Evolutionary conservation across 441 rosid species (phyloP).

Genomic region (Gossypium lobatum): DNA sequence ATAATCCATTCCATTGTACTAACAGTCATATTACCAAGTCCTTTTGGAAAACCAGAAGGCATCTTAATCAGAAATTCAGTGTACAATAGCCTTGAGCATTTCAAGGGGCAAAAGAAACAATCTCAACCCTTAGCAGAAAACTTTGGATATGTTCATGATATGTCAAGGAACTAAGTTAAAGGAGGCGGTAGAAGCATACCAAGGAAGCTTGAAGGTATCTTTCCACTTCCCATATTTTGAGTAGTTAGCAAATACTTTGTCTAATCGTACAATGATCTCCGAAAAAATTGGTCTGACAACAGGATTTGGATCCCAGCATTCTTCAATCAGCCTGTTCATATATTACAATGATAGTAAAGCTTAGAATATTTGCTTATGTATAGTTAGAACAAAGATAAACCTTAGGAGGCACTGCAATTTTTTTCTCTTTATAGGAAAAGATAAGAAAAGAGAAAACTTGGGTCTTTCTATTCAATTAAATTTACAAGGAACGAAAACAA

Average conservation of each 20-base stretch:
- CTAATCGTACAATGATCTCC: slow-evolving; percentile 16
- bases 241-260: slow-evolving; percentile 12
- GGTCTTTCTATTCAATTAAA: neutral
- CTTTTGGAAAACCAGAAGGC: too few relatives aligned
- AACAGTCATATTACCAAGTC: neutral
- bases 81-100: neutral
- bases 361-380: neutral
- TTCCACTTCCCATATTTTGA: slow-evolving; percentile 18
- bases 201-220: slow-evolving; percentile 31
- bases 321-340: slow-evolving; percentile 17
- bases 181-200: slow-evolving; percentile 28
- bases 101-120: neutral
- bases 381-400: neutral
- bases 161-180: neutral
- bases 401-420: neutral
- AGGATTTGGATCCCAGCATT: slow-evolving; percentile 15
- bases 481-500: neutral
- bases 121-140: neutral
- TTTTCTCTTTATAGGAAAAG: neutral
- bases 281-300: slow-evolving; percentile 17
- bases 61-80: neutral
- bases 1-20: neutral
- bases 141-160: neutral
- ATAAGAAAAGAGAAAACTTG: neutral
- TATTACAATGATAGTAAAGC: neutral